These are phyloP conservation scores for Eucalyptus cloeziana DNA, from an alignment of 345 rosid genomes.

Conservation along the genomic window DNA sequence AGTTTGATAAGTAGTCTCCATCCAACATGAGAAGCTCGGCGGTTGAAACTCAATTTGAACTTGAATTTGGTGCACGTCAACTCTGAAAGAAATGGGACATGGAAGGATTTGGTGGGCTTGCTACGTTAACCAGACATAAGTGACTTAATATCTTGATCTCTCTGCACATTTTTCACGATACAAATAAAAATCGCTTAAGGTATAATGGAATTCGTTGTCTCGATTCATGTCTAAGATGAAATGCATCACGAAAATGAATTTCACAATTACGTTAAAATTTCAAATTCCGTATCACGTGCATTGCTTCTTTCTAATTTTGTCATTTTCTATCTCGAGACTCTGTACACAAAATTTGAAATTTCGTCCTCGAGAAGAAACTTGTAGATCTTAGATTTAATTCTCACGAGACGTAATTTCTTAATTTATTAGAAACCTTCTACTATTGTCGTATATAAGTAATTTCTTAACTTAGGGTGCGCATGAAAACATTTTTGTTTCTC, in stretches of 20 bases:
- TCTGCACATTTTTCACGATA: background rate
- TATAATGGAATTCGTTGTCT: background rate
- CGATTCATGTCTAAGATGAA: background rate
- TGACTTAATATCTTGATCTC: background rate
- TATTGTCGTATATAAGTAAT: background rate
- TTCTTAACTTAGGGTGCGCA: background rate
- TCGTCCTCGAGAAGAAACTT: background rate
- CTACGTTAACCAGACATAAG: background rate
- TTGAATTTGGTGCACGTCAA: background rate
- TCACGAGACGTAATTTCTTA: background rate
- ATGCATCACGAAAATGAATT: background rate
- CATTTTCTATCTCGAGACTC: background rate
- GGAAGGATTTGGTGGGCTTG: background rate
- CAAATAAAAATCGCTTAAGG: background rate
- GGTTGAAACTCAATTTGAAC: background rate
- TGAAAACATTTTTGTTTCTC: too few species aligned
- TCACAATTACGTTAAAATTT: background rate
- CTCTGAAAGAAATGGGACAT: background rate
- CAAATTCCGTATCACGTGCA: fast-evolving
- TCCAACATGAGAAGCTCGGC: background rate
- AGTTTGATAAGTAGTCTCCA: background rate
- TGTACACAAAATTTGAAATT: background rate
- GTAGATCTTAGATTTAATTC: background rate
- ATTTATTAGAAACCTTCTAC: background rate
- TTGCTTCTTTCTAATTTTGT: background rate